phyloP scores from a whole-genome alignment of 1,284 basidiomycete genomes.

The Flammula alnicola region DNA sequence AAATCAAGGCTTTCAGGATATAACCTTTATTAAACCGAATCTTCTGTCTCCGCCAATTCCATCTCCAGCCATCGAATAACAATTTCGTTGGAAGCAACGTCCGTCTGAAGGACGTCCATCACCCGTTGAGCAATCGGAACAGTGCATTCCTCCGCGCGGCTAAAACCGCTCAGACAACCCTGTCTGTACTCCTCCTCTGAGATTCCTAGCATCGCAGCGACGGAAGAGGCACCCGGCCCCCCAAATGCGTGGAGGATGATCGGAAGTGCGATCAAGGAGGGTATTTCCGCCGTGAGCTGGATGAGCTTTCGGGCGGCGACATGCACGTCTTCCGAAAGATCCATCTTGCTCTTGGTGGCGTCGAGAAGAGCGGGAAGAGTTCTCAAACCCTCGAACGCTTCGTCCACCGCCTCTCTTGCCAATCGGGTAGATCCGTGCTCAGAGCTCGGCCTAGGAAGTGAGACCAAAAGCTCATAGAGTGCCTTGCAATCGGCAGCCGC shows the following conservation, averaged over 20 bases:
- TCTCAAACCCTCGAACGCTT: constrained; percentile 68
- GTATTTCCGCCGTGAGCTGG: constrained; percentile 61
- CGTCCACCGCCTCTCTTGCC: constrained; percentile 76
- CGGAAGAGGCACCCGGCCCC: constrained; percentile 37
- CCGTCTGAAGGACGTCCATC: constrained; percentile 49
- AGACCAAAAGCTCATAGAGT: constrained; percentile 59
- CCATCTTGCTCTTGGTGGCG: constrained; percentile 34
- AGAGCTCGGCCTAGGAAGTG: constrained; percentile 63
- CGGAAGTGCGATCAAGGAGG: constrained; percentile 71
- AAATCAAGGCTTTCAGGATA: background rate
- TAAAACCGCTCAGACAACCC: constrained; percentile 72
- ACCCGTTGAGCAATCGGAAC: constrained; percentile 59
- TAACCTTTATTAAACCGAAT: constrained; percentile 13
- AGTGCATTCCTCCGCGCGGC: constrained; percentile 75
- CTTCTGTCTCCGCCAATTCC: constrained; percentile 42
- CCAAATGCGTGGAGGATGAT: constrained; percentile 56
- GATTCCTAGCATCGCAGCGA: constrained; percentile 60
- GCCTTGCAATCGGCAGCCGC: constrained; percentile 61
- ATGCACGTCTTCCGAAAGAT: constrained; percentile 28
- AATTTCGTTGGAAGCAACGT: constrained; percentile 37
- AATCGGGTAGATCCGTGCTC: constrained; percentile 50
- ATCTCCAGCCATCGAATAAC: constrained; percentile 54
- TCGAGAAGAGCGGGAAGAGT: constrained; percentile 63
- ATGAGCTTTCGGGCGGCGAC: constrained; percentile 48
- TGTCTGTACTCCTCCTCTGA: constrained; percentile 66